Conservation (phyloP, 371 early-diverging fungal genomes). For the Mortierella sp. region DNA sequence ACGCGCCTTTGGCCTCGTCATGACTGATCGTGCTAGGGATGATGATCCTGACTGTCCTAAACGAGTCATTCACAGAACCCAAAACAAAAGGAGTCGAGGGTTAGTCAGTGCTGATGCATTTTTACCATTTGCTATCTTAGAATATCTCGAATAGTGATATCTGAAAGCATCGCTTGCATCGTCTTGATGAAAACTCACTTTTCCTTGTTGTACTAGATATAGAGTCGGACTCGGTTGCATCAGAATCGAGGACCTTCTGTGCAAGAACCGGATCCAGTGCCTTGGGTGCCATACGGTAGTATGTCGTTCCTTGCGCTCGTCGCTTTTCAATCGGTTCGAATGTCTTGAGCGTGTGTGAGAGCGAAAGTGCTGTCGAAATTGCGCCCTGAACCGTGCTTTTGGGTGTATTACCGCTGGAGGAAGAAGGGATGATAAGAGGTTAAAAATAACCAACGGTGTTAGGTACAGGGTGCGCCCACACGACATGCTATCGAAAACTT, state of each 20-base stretch:
- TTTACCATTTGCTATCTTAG: neutral
- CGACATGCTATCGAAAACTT: neutral
- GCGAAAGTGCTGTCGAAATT: slow-evolving; percentile 57
- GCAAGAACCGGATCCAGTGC: slow-evolving; percentile 23
- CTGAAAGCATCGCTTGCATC: neutral
- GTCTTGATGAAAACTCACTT: neutral
- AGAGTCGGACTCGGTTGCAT: slow-evolving; percentile 10
- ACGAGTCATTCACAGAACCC: too few species aligned
- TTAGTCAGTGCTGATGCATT: neutral
- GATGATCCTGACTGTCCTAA: neutral
- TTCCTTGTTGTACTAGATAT: neutral
- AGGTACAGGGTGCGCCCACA: neutral
- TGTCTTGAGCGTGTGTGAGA: slow-evolving; percentile 31
- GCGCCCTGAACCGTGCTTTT: slow-evolving; percentile 58
- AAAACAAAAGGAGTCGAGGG: neutral
- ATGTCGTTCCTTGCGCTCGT: slow-evolving; percentile 45
- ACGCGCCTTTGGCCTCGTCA: slow-evolving; percentile 22
- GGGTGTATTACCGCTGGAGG: slow-evolving; percentile 56
- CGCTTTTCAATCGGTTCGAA: slow-evolving; percentile 58
- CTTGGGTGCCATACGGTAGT: slow-evolving; percentile 51
- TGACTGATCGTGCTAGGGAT: neutral
- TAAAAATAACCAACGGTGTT: neutral
- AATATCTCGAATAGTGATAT: neutral
- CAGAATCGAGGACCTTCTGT: slow-evolving; percentile 18
- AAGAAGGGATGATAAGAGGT: neutral